Conservation (phyloP, 768 basidiomycete genomes). For the Tricholoma terreum region DNA sequence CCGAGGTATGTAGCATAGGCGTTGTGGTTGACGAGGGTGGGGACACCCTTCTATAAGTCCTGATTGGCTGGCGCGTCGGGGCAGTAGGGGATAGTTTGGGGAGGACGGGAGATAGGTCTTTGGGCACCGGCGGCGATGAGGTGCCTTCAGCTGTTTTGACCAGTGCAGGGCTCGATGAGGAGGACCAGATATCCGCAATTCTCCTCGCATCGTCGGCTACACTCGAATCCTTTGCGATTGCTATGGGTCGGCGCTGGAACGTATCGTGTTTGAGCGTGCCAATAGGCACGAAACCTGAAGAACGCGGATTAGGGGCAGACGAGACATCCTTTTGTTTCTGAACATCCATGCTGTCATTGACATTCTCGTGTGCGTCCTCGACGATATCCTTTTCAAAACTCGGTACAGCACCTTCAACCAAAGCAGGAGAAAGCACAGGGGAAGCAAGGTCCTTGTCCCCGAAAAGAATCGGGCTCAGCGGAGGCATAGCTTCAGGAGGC, state of each 20-base stretch:
- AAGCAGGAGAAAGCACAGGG: neutral
- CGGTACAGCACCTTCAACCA: neutral
- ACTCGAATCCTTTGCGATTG: conserved; percentile 25
- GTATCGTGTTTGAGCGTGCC: conserved; percentile 47
- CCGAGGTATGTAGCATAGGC: neutral
- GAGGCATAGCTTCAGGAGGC: conserved; percentile 46
- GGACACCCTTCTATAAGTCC: conserved; percentile 34
- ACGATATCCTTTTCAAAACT: neutral
- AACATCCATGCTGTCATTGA: neutral
- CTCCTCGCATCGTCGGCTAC: conserved; percentile 35
- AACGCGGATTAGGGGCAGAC: conserved; percentile 62
- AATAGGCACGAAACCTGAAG: conserved; percentile 73
- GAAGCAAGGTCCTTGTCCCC: neutral
- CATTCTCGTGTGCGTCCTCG: neutral
- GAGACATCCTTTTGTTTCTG: conserved; percentile 21
- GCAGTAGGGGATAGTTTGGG: conserved; percentile 22
- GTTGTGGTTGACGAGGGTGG: conserved; percentile 25
- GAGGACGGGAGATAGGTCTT: conserved; percentile 14
- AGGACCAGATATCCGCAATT: conserved; percentile 41
- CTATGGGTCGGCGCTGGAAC: conserved; percentile 20
- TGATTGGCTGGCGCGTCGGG: conserved; percentile 28
- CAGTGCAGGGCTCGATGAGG: conserved; percentile 1
- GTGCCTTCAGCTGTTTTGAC: neutral
- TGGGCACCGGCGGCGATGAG: neutral
- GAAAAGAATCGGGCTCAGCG: conserved; percentile 31